These are phyloP conservation scores for Rhodotorula kratochvilovae DNA, from an alignment of 768 basidiomycete genomes.

Conservation along the genomic window DNA sequence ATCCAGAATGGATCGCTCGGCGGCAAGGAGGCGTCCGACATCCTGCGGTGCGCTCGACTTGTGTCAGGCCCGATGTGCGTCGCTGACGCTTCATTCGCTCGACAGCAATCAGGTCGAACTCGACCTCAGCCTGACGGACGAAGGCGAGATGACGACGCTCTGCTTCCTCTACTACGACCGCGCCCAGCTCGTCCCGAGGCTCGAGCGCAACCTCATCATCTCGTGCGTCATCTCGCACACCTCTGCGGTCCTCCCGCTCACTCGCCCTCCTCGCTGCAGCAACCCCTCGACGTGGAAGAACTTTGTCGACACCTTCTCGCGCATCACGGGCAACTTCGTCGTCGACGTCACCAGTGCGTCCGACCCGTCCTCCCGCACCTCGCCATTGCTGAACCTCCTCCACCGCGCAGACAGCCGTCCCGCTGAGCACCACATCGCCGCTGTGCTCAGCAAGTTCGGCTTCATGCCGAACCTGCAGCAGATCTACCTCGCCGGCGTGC, in stretches of 20 bases:
- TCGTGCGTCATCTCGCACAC: neutral
- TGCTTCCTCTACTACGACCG: neutral
- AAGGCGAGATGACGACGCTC: neutral
- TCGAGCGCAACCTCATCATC: neutral
- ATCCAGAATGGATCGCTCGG: neutral
- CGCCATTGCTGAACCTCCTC: too few relatives aligned
- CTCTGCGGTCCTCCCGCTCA: too few relatives aligned
- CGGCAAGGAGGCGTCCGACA: neutral
- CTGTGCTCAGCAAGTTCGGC: neutral
- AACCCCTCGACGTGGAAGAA: neutral
- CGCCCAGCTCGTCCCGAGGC: neutral
- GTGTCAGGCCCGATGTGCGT: rapidly evolving
- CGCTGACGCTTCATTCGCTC: too few relatives aligned
- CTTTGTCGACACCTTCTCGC: neutral
- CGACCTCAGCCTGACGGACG: neutral
- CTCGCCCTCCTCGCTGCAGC: too few relatives aligned
- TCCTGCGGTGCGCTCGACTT: neutral
- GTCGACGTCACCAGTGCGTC: neutral
- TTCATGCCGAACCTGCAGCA: neutral
- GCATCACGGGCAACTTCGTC: neutral
- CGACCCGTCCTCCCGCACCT: too few relatives aligned
- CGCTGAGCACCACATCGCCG: neutral
- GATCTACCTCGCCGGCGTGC: neutral
- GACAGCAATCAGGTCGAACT: neutral
- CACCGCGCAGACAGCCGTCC: neutral